A percentile compares a stretch with the other conserved stretches of the same genome.
Evolutionary conservation across 495 filamentous ascomycete species (phyloP).

Genomic region (Tirmania nivea): DNA sequence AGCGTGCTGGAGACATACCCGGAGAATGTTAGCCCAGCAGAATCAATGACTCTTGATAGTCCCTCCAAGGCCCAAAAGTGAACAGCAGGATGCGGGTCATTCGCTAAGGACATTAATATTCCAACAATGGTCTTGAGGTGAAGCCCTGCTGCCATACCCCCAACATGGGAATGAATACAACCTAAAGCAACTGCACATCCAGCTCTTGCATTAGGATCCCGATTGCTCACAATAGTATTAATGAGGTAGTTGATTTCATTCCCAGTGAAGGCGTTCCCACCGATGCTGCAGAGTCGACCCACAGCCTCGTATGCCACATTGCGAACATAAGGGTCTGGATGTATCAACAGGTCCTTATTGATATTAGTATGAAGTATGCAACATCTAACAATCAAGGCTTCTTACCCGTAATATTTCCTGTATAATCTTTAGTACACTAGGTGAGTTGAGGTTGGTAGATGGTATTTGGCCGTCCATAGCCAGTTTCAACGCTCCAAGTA

Average conservation of each 20-base stretch:
- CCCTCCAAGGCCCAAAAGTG: slow-evolving; percentile 92
- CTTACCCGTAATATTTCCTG: slow-evolving; percentile 57
- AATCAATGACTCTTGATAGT: slow-evolving; percentile 68
- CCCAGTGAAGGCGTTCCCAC: slow-evolving; percentile 73
- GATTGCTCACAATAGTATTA: slow-evolving; percentile 77
- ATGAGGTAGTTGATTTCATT: slow-evolving; percentile 77
- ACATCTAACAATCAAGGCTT: background rate
- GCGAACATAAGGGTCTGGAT: slow-evolving; percentile 66
- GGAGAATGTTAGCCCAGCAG: slow-evolving; percentile 79
- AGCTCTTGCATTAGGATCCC: slow-evolving; percentile 78
- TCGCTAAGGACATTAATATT: slow-evolving; percentile 84
- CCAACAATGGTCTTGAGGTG: slow-evolving; percentile 91
- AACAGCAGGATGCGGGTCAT: slow-evolving; percentile 86
- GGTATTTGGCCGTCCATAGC: slow-evolving; percentile 57
- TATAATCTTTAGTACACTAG: slow-evolving; percentile 64
- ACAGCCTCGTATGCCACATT: slow-evolving; percentile 68
- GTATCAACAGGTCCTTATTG: slow-evolving; percentile 44
- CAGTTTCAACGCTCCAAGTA: slow-evolving; percentile 62
- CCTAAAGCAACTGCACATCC: slow-evolving; percentile 87
- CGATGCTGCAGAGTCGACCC: slow-evolving; percentile 73
- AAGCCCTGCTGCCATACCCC: slow-evolving; percentile 94
- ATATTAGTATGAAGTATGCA: slow-evolving; percentile 1
- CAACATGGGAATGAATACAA: slow-evolving; percentile 81
- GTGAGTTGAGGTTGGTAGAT: slow-evolving; percentile 42
- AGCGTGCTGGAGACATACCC: slow-evolving; percentile 73